Base-by-base conservation (phyloP, 768 basidiomycete species). In the Fomitopsis pulvina region DNA sequence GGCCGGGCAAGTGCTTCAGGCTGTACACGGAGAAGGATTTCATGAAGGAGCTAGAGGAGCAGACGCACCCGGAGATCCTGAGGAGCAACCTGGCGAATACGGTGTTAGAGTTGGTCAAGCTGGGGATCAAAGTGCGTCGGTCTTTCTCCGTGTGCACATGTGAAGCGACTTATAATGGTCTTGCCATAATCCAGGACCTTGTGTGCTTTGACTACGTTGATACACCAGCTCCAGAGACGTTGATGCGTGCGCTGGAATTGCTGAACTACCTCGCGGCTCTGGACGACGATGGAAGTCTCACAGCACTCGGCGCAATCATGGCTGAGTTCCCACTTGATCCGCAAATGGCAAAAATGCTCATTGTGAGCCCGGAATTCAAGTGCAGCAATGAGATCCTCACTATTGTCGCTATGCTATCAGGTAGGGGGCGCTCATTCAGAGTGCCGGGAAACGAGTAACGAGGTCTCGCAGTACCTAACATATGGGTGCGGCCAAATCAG, bases 321-420 rank as follows among this genome's bases (percentile, higher is more conserved):
- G 95, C 96, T 0, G 92, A 97, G 58, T 98, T 98, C 74, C 96
- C 95, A 11, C 77, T 99, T n/a, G 96, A 98, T 66, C 96, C 95
- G 34, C 55, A 91, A 83, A 75, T 97, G 58, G 82, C 96, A 22
- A 96, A 96, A 67, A 85, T 95, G 81, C 78, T 98, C 44, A 92
- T 97, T 53, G 78, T 84, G 56, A 94, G 91, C 64, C 90, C 95
- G 2, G 92, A 97, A 63, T 96, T 97, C 72, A 82, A 83, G 51
- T 98, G 95, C 70, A 93, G 90, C 52, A 93, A 96, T 59, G 96
- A 98, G 64, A 88, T 98, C 41, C 66, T 99, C 48, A 92, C 89
- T 1, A 90, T 99, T 52, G 92, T 91, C 3, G 88, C 96, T 0
- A 98, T 98, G 95, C 74, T 99, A 57, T 96, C 93, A 18, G 86